Conservation (phyloP, 176 grass and related monocot genomes). For the Otatea glauca region DNA sequence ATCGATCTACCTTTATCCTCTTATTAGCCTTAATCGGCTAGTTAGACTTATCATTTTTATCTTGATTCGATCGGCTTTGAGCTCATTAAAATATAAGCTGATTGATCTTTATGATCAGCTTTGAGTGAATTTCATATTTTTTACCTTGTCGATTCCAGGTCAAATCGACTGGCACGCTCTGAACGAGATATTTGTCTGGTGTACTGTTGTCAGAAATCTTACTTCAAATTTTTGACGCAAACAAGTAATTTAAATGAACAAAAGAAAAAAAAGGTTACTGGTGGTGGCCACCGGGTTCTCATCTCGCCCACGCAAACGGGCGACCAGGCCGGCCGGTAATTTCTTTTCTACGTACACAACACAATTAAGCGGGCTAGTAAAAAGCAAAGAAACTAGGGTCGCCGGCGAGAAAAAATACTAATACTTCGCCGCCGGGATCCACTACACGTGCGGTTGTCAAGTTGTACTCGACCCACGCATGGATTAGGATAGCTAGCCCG, state of each 20-base stretch:
- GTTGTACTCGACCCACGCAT: not conserved
- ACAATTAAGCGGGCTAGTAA: slow-evolving; percentile 29
- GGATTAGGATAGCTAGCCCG: slow-evolving; percentile 17
- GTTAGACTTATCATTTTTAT: no score
- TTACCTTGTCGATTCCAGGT: no score
- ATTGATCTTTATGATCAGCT: no score
- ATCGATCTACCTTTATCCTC: no score
- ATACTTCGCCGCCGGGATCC: slow-evolving; percentile 25
- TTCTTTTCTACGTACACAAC: slow-evolving; percentile 42
- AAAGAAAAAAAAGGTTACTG: not conserved
- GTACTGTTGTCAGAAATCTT: no score
- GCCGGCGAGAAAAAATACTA: slow-evolving; percentile 31
- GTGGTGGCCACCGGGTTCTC: slow-evolving; percentile 54
- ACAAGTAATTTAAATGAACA: not conserved
- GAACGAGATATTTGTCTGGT: no score
- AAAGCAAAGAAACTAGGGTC: slow-evolving; percentile 39
- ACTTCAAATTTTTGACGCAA: no score
- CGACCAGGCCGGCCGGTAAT: slow-evolving; percentile 55
- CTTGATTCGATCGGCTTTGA: no score
- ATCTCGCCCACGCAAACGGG: slow-evolving; percentile 62
- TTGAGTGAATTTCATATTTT: no score
- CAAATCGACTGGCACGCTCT: no score
- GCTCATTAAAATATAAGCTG: no score
- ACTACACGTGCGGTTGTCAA: slow-evolving; percentile 5
- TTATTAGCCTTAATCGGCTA: no score